Evolutionary conservation across 1,139 yeast species (phyloP).

Genomic region (Yamadazyma pseudoaaseri): DNA sequence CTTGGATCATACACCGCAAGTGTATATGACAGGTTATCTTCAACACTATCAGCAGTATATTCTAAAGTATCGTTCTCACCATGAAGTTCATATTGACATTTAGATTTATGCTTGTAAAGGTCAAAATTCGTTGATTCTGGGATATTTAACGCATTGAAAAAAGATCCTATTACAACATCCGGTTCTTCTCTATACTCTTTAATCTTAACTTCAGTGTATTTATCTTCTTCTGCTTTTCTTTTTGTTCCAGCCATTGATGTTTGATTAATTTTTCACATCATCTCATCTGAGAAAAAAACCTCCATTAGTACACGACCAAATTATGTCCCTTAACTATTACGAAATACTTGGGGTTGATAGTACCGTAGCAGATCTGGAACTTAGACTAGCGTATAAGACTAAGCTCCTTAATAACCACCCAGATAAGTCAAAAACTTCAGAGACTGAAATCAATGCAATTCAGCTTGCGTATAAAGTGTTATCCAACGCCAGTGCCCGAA

Average conservation of each 20-base stretch:
- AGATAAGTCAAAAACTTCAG: slow-evolving; percentile 46
- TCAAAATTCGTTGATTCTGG: slow-evolving; percentile 62
- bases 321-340: no score
- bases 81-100: slow-evolving; percentile 53
- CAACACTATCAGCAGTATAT: slow-evolving; percentile 60
- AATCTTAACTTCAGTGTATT: slow-evolving; percentile 17
- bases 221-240: slow-evolving; percentile 22
- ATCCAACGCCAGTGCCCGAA: slow-evolving; percentile 34
- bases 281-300: slow-evolving; percentile 10
- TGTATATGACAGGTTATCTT: slow-evolving; percentile 38
- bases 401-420: slow-evolving; percentile 71
- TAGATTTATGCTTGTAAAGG: slow-evolving; percentile 55
- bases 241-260: slow-evolving; percentile 20
- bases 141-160: slow-evolving; percentile 72
- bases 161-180: slow-evolving; percentile 48
- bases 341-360: slow-evolving; percentile 50
- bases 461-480: slow-evolving; percentile 62
- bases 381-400: slow-evolving; percentile 61
- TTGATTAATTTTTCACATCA: slow-evolving; percentile 3
- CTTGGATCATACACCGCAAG: slow-evolving; percentile 72
- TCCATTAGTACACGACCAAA: slow-evolving; percentile 2
- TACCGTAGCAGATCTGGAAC: slow-evolving; percentile 35
- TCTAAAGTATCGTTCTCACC: slow-evolving; percentile 77
- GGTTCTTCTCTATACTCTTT: slow-evolving; percentile 31
- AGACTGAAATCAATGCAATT: slow-evolving; percentile 28